Base-by-base conservation (phyloP, 1,284 basidiomycete genomes). In the Leccinum griseonigrum region DNA sequence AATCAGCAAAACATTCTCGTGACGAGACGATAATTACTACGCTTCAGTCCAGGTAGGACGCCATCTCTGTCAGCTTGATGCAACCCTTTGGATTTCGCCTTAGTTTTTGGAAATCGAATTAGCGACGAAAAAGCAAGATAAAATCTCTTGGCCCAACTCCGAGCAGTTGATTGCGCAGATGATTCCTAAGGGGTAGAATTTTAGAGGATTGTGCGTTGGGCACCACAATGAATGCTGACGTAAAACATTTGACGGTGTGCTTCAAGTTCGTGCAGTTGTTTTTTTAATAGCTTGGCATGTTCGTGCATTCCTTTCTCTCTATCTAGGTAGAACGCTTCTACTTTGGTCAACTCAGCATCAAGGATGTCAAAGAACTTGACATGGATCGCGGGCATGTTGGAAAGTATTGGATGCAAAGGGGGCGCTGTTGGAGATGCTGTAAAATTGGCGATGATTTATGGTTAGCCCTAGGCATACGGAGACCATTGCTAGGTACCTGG, bases 271-370 rank as follows among this genome's bases (percentile, higher is more conserved):
- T 81, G 74, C 5, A 97, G 81, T 73, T 98, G 95, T 54, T 81
- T 79, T 60, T 85, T 83, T 1, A 97, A 78, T 18, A 70, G 46
- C 56, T 70, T 73, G 60, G 85, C 82, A 62, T 80, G 81, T 31
- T 76, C 76, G 26, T 77, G 75, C 75, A 90, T 86, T 66, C 94
- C 92, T 28, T 80, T 77, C 73, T 94, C 92, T 28, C 90, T 83
- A 28, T 84, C 84, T 8, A 83, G 70, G 71, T 93, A 98, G 74
- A 98, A 98, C 3, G 78, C 77, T 69, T 95, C 89, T 26, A 96
- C 85, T 78, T 97, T 94, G 59, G 88, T 85, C 0, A 96, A 77
- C 72, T 97, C 87, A 1, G 72, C 71, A 66, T 95, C 90, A 2
- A 97, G 80, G 43, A 85, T 80, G 6, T 85, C 81, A 66, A 97